Conservation (phyloP, 2,329 filamentous ascomycete genomes). For the Colletotrichum sp. region DNA sequence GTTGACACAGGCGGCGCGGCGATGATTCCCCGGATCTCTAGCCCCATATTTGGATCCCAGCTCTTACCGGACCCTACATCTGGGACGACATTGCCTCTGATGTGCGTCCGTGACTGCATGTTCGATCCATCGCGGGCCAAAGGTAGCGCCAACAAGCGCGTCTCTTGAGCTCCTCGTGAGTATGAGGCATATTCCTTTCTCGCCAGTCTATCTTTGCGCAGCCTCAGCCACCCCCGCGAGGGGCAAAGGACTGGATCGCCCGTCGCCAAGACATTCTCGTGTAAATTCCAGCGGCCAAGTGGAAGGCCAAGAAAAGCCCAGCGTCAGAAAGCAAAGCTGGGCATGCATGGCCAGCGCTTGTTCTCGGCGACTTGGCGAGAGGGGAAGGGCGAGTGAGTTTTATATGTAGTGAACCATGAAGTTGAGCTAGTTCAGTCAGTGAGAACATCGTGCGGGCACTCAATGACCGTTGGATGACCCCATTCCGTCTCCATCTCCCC, state of each 20-base stretch:
- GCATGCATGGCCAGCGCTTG: conserved; percentile 16
- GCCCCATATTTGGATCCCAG: neutral
- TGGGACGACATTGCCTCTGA: neutral
- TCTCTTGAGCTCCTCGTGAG: neutral
- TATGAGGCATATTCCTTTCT: conserved; percentile 4
- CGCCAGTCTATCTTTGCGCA: neutral
- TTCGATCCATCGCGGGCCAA: neutral
- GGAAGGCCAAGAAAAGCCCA: conserved; percentile 15
- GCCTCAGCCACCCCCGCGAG: neutral
- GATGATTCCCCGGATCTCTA: conserved; percentile 15
- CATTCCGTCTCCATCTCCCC: neutral
- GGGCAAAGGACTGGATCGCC: neutral
- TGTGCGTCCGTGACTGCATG: neutral
- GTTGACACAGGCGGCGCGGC: neutral
- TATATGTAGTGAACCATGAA: neutral
- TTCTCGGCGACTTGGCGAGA: conserved; percentile 17
- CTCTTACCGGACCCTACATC: neutral
- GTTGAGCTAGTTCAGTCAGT: neutral
- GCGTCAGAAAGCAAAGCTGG: conserved; percentile 11
- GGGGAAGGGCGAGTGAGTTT: neutral
- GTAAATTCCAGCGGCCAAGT: neutral
- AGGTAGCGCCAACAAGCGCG: neutral
- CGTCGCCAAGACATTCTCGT: neutral
- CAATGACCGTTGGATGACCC: neutral
- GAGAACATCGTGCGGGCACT: neutral